A percentile compares a stretch with the other conserved stretches of the same genome.
Evolutionary conservation across 768 basidiomycete species (phyloP).

Genomic region (Rhizopogon roseolus): DNA sequence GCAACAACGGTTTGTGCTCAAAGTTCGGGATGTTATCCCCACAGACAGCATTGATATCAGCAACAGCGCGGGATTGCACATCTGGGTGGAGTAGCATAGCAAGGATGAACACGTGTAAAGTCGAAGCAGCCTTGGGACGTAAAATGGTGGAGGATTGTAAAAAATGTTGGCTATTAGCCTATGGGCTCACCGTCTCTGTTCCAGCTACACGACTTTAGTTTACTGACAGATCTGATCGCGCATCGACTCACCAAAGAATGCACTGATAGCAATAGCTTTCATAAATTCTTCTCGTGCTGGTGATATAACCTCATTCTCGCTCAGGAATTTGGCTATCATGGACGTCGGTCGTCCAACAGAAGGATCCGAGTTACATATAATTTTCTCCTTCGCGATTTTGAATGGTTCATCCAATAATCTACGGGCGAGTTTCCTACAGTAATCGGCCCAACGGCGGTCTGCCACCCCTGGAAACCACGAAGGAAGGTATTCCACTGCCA

Average conservation of each 20-base stretch:
- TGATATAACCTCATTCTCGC: not conserved
- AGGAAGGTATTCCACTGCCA: conserved; percentile 5
- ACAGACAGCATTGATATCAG: conserved; percentile 20
- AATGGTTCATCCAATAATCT: conserved; percentile 17
- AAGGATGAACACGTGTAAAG: conserved; percentile 17
- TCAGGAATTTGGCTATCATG: not conserved
- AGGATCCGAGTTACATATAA: conserved; percentile 13
- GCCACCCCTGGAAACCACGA: conserved; percentile 8
- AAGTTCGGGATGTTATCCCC: conserved; percentile 20
- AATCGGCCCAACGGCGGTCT: not conserved
- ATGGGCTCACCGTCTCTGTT: conserved; percentile 14
- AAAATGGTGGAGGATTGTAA: not conserved
- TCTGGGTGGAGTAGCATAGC: conserved; percentile 23
- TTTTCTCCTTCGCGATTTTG: conserved; percentile 15
- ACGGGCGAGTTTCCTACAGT: not conserved
- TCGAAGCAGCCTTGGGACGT: conserved; percentile 9
- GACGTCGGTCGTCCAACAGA: not conserved
- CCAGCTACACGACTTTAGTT: conserved; percentile 4
- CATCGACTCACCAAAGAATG: not conserved
- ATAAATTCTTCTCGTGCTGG: not conserved
- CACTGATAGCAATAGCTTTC: not conserved
- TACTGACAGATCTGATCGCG: not conserved
- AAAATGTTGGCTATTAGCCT: not conserved
- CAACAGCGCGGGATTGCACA: conserved; percentile 18
- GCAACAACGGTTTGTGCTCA: conserved; percentile 17